These are phyloP conservation scores for Psilocybe tampanensis DNA, from an alignment of 768 basidiomycete genomes.

Conservation along the genomic window DNA sequence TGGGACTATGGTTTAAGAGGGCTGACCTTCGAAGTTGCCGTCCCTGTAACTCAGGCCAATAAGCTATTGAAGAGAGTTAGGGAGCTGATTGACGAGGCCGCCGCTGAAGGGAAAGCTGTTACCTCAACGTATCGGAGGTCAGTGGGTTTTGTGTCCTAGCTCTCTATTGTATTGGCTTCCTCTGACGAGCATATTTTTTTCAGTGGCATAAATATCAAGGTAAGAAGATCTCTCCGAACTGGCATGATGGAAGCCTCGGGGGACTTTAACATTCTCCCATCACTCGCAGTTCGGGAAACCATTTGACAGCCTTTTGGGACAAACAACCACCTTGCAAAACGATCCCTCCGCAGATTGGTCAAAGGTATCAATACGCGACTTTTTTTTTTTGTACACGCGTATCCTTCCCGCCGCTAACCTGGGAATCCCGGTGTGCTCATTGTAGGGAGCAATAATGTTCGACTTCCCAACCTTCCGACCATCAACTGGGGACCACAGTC, in stretches of 20 bases:
- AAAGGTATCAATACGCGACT: slow-evolving; percentile 23
- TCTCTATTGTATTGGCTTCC: neutral
- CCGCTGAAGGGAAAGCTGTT: slow-evolving; percentile 34
- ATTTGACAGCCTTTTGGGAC: slow-evolving; percentile 38
- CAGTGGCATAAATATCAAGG: neutral
- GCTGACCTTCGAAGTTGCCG: slow-evolving; percentile 36
- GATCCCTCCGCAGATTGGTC: slow-evolving; percentile 37
- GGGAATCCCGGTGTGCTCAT: too few species aligned
- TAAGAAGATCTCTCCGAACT: neutral
- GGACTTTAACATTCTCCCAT: neutral
- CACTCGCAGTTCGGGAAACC: slow-evolving; percentile 32
- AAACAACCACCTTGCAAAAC: slow-evolving; percentile 33
- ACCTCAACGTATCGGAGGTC: slow-evolving; percentile 39
- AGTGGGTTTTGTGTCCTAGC: slow-evolving; percentile 26
- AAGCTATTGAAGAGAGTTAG: slow-evolving; percentile 32
- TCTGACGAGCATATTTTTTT: neutral
- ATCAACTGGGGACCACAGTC: slow-evolving; percentile 32
- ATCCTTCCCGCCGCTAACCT: too few species aligned
- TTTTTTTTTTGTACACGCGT: neutral
- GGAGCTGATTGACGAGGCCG: slow-evolving; percentile 34
- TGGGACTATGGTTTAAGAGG: slow-evolving; percentile 39
- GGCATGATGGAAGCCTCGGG: neutral
- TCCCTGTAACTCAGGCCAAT: slow-evolving; percentile 33
- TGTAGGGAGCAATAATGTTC: slow-evolving; percentile 42
- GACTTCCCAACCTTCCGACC: slow-evolving; percentile 39